Percentiles rank a stretch among this genome's conserved stretches.
Evolutionary conservation across 371 early-diverging fungal species (phyloP).

Genomic region (Apophysomyces ossiformis): DNA sequence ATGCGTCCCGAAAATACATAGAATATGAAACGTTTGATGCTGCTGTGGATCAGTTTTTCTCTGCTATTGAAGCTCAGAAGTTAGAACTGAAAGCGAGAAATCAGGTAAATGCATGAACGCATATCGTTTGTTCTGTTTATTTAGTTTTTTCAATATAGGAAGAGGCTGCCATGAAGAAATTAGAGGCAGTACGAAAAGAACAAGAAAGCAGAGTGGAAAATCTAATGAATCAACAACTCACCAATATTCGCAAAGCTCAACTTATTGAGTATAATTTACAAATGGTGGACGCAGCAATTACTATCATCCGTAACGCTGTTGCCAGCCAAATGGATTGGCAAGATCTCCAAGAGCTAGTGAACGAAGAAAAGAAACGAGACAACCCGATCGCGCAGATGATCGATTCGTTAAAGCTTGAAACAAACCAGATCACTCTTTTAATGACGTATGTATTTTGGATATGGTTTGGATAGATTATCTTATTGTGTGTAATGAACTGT

Average conservation of each 20-base stretch:
- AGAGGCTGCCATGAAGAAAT: constrained; percentile 79
- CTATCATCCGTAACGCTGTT: constrained; percentile 84
- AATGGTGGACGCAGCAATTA: constrained; percentile 85
- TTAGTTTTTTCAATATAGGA: constrained; percentile 45
- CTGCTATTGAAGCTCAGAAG: constrained; percentile 89
- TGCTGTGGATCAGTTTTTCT: constrained; percentile 92
- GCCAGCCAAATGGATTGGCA: constrained; percentile 97
- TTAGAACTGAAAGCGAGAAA: constrained; percentile 69
- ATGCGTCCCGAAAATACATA: constrained; percentile 48
- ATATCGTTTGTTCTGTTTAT: not conserved
- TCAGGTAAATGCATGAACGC: constrained; percentile 35
- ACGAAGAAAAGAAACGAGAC: constrained; percentile 77
- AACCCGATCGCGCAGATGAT: constrained; percentile 86
- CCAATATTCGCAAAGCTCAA: constrained; percentile 73
- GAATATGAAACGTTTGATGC: constrained; percentile 79
- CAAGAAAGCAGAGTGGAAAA: constrained; percentile 80
- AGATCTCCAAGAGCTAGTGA: constrained; percentile 86
- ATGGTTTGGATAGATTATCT: too few species aligned
- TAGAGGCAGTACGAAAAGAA: constrained; percentile 80
- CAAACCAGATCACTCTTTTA: constrained; percentile 71
- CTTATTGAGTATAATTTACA: constrained; percentile 85
- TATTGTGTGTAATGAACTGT: not conserved
- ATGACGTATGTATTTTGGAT: constrained; percentile 31
- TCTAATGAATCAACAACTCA: constrained; percentile 69
- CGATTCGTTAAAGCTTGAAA: constrained; percentile 69